Base-by-base conservation (phyloP, 2,329 filamentous ascomycete genomes). In the Ceratocystis harringtonii region DNA sequence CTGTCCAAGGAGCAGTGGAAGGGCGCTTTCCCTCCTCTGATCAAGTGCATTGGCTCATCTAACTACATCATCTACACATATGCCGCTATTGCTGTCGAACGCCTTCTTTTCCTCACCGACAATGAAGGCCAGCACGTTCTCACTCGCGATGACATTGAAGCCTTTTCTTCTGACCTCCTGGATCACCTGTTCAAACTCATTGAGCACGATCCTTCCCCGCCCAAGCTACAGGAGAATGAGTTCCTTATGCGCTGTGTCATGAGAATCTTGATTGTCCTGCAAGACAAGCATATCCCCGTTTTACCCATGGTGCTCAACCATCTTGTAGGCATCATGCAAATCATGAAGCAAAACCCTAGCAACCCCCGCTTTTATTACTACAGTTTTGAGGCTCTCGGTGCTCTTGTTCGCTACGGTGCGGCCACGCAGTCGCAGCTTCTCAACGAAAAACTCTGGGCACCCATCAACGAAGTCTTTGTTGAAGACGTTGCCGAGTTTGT, bases 11-110 rank as follows among this genome's bases (percentile, higher is more conserved):
- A 92, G 43, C 89, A 96, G 74, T 97, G 94, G 91, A 88, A 88
- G 71, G 85, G 87, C 66, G 92, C 92, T 1, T 90, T 99, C 72
- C 88, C 90, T 12, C 85, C 95, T 19, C 81, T 99, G 52, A 91
- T 97, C 64, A 90, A 94, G 72, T 95, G 96, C 73, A 80, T 99
- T 70, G 90, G 85, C 68, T 95, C 91, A 1, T 81, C 85, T 25
- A 94, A 96, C 75, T 97, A 96, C 71, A 94, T 97, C 66, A 91
- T 97, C 50, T 96, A 99, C 77, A 96, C 92, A 0, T 99, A 99
- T 72, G 91, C 94, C 12, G 90, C 94, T 8, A 96, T 99, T 72
- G 91, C 92, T 1, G 88, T 97, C n/a, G 94, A 99, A 77, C 84
- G 94, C 66, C 89, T 92, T 1, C 80, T 99, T 22, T 95, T 87